A percentile compares a stretch with the other conserved stretches of the same genome.
phyloP scores from a whole-genome alignment of 352 stramenopile species.

The Peronospora destructor region DNA sequence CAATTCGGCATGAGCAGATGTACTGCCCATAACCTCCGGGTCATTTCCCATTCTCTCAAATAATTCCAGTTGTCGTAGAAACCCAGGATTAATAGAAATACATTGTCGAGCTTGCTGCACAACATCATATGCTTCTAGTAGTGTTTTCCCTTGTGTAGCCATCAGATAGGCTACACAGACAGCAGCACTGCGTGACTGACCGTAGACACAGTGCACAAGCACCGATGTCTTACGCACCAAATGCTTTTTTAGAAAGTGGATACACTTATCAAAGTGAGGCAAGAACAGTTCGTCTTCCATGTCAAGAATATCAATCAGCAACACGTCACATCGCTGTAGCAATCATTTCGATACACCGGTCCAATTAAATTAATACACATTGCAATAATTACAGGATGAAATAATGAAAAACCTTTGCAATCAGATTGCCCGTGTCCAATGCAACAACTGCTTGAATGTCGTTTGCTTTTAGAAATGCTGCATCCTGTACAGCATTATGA shows the following conservation, averaged over 20 bases:
- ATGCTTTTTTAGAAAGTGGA: constrained; percentile 33
- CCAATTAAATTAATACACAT: background rate
- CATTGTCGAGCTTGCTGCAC: constrained; percentile 59
- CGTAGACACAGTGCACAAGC: constrained; percentile 77
- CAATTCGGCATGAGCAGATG: constrained; percentile 57
- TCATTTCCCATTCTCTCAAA: constrained; percentile 57
- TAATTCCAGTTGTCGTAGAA: constrained; percentile 61
- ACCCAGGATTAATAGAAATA: constrained; percentile 74
- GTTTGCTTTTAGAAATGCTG: constrained; percentile 34
- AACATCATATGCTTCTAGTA: constrained; percentile 46
- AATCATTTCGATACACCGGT: background rate
- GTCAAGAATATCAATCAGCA: constrained; percentile 61
- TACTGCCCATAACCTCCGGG: constrained; percentile 31
- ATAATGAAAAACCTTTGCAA: constrained; percentile 29
- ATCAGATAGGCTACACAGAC: constrained; percentile 78
- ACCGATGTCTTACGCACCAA: constrained; percentile 12
- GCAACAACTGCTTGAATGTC: constrained; percentile 47
- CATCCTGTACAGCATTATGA: constrained; percentile 24
- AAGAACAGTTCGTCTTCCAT: constrained; percentile 71
- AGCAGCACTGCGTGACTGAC: constrained; percentile 65
- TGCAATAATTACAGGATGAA: background rate
- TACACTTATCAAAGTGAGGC: constrained; percentile 50
- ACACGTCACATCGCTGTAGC: constrained; percentile 31
- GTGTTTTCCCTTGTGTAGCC: constrained; percentile 28
- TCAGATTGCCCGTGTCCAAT: constrained; percentile 51